Percentiles rank a stretch among this genome's conserved stretches.
Conservation (phyloP, 2,329 filamentous ascomycete species). For the Aspergillus floridensis region DNA sequence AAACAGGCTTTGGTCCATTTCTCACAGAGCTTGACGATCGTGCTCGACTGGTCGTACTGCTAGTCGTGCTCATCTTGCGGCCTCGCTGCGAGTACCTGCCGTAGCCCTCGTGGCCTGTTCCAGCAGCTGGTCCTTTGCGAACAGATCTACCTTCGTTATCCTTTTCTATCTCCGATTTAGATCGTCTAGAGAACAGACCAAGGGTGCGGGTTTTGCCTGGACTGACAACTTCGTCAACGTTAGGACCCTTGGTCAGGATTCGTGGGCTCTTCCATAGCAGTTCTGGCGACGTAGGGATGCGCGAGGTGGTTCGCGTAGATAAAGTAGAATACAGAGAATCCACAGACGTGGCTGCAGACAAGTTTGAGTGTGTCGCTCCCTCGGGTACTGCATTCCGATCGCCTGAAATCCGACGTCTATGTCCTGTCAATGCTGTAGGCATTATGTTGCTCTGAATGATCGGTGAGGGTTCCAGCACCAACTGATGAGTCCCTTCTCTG, state of each 20-base stretch:
- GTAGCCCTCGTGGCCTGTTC: constrained; percentile 82
- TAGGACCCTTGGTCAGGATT: constrained; percentile 38
- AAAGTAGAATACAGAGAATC: constrained; percentile 39
- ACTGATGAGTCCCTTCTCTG: constrained; percentile 63
- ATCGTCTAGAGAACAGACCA: constrained; percentile 71
- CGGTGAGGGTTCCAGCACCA: constrained; percentile 55
- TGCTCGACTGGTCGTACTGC: constrained; percentile 36
- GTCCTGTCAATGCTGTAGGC: constrained; percentile 46
- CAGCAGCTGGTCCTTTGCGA: constrained; percentile 78
- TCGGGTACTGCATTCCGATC: constrained; percentile 42
- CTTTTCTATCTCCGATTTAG: constrained; percentile 61
- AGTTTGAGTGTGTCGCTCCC: constrained; percentile 30
- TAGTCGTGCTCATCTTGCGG: constrained; percentile 43
- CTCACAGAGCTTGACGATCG: constrained; percentile 42
- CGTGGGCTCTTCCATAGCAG: constrained; percentile 29
- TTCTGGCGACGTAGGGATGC: constrained; percentile 32
- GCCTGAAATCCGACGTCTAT: constrained; percentile 51
- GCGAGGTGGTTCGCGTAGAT: constrained; percentile 33
- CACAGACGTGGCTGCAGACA: constrained; percentile 34
- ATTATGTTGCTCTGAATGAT: constrained; percentile 58
- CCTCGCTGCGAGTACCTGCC: constrained; percentile 48
- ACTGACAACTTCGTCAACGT: constrained; percentile 30
- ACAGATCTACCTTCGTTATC: constrained; percentile 53
- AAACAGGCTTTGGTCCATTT: constrained; percentile 34
- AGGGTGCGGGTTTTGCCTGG: constrained; percentile 60